Conservation (phyloP, 768 basidiomycete genomes). For the Chiua virens region DNA sequence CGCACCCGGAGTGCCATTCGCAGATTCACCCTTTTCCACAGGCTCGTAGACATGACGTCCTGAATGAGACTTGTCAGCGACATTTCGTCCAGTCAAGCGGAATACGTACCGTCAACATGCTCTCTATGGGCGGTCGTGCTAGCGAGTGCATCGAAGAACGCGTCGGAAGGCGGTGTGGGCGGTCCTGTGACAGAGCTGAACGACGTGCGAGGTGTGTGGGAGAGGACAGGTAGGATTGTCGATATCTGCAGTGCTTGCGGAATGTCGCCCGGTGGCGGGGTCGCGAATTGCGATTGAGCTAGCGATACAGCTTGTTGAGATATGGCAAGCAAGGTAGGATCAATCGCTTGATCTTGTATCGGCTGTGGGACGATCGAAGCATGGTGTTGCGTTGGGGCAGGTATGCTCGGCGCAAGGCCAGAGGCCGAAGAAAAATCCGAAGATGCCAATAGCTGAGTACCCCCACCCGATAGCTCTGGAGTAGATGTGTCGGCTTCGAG, state of each 20-base stretch:
- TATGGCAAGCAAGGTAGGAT: conserved; percentile 34
- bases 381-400: background rate
- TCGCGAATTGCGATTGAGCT: conserved; percentile 1
- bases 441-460: background rate
- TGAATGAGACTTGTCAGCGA: conserved; percentile 10
- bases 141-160: conserved; percentile 7
- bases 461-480: conserved; percentile 9
- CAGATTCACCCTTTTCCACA: background rate
- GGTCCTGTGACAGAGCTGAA: conserved; percentile 32
- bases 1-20: background rate
- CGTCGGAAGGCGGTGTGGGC: conserved; percentile 22
- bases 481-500: conserved; percentile 5
- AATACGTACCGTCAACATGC: conserved; percentile 7
- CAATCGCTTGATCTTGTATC: conserved; percentile 28
- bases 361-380: background rate
- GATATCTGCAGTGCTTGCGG: conserved; percentile 1
- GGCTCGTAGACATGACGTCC: background rate
- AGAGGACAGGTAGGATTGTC: conserved; percentile 20
- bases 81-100: background rate
- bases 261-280: background rate
- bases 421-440: conserved; percentile 2
- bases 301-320: conserved; percentile 13
- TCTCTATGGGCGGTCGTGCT: conserved; percentile 1
- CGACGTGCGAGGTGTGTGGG: conserved; percentile 32
- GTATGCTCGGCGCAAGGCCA: background rate